phyloP scores from a whole-genome alignment of 352 stramenopile species.

The Blastocystis sp. region DNA sequence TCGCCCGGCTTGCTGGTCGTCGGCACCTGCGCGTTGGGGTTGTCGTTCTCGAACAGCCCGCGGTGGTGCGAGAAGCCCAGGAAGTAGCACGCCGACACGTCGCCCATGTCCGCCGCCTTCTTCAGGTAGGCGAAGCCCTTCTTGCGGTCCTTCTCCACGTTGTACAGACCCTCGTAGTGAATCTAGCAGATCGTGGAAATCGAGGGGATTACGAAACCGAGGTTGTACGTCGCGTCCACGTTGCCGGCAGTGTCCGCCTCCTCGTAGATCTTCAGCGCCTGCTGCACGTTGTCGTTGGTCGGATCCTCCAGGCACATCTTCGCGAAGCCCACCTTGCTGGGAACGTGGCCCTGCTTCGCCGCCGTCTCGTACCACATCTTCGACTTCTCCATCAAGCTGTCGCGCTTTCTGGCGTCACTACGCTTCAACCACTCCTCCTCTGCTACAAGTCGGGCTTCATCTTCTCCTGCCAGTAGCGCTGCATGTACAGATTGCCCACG shows the following conservation, averaged over 20 bases:
- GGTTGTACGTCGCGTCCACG: constrained; percentile 56
- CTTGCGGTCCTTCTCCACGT: constrained; percentile 71
- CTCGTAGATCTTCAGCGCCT: constrained; percentile 40
- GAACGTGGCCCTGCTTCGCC: constrained; percentile 49
- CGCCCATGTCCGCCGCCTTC: constrained; percentile 77
- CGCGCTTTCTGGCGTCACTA: not conserved
- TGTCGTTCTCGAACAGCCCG: constrained; percentile 48
- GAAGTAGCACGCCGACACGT: constrained; percentile 80
- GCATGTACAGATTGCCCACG: constrained; percentile 53
- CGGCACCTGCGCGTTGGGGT: constrained; percentile 37
- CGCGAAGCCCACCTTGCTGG: constrained; percentile 26
- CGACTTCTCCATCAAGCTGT: constrained; percentile 54
- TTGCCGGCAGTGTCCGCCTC: constrained; percentile 44
- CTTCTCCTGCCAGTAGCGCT: constrained; percentile 61
- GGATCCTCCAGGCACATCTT: constrained; percentile 64
- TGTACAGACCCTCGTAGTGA: constrained; percentile 62
- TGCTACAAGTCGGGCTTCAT: constrained; percentile 32
- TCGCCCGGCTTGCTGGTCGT: constrained; percentile 70
- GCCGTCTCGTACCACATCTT: constrained; percentile 50
- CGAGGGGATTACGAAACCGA: constrained; percentile 11
- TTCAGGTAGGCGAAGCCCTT: constrained; percentile 79
- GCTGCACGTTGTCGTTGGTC: constrained; percentile 8
- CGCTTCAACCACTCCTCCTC: not conserved
- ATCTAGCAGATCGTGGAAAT: constrained; percentile 8
- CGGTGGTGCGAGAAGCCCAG: constrained; percentile 80